Evolutionary conservation across 768 basidiomycete species (phyloP).

Genomic region (Leucocoprinus sp.): DNA sequence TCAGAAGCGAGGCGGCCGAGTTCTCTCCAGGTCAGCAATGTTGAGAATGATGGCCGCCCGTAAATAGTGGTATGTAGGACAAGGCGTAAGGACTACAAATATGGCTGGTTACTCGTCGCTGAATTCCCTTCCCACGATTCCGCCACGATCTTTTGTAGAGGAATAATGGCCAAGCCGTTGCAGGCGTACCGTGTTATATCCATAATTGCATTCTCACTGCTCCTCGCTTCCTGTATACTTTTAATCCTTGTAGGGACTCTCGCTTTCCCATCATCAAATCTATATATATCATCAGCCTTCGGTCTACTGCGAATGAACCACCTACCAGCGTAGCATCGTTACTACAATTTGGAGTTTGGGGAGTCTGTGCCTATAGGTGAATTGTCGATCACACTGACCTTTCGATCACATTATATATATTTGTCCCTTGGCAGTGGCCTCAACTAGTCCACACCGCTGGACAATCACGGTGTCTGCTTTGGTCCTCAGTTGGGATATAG

Average conservation of each 20-base stretch:
- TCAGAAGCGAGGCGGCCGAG: not conserved
- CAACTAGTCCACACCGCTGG: conserved; percentile 28
- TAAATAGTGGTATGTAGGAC: not conserved
- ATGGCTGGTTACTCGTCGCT: too few relatives aligned
- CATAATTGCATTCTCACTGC: conserved; percentile 36
- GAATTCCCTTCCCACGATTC: too few relatives aligned
- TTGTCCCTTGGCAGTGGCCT: conserved; percentile 16
- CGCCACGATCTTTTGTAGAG: too few relatives aligned
- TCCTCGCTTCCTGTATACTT: conserved; percentile 60
- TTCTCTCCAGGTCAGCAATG: not conserved
- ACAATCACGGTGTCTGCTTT: conserved; percentile 42
- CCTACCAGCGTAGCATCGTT: conserved; percentile 47
- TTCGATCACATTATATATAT: conserved; percentile 19
- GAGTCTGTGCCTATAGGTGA: conserved; percentile 60
- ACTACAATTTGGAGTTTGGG: conserved; percentile 77
- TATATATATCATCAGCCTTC: conserved; percentile 52
- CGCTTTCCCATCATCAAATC: conserved; percentile 66
- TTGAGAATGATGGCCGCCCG: not conserved
- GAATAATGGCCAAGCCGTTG: conserved; percentile 24
- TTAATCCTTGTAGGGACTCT: conserved; percentile 70
- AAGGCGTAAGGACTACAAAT: too few relatives aligned
- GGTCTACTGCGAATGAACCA: conserved; percentile 24
- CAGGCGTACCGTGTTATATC: conserved; percentile 40
- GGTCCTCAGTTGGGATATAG: conserved; percentile 64
- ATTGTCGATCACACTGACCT: not conserved